Percentiles rank a stretch among this genome's conserved stretches.
These are phyloP conservation scores for Solanum neorickii DNA, from an alignment of 257 asterid species.

Conservation along the genomic window DNA sequence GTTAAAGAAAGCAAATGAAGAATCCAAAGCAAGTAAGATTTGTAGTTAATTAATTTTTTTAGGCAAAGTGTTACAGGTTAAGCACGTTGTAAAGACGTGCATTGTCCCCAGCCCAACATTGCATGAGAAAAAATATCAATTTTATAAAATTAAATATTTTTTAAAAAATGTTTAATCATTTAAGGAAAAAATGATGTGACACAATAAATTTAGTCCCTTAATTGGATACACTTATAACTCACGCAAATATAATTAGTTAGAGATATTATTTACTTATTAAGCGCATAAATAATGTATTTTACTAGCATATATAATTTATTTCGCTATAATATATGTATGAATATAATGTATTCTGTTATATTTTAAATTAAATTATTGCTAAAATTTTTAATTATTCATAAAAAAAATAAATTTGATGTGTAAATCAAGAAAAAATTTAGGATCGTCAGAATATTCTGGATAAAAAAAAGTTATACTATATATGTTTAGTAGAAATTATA, in stretches of 20 bases:
- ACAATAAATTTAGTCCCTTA: background rate
- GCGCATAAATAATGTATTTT: background rate
- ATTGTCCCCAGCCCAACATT: background rate
- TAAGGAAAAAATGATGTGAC: background rate
- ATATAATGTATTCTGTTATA: background rate
- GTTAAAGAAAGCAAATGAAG: background rate
- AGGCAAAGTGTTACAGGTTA: background rate
- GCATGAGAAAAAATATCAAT: background rate
- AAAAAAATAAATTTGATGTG: no score
- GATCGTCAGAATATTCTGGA: accelerated
- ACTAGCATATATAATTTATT: background rate
- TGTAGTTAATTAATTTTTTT: background rate
- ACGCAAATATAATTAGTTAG: background rate
- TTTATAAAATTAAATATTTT: background rate
- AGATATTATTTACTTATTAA: background rate
- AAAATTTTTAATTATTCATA: background rate
- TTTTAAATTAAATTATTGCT: background rate
- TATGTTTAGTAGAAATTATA: background rate
- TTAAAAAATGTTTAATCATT: background rate
- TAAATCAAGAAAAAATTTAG: accelerated
- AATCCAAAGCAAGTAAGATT: background rate
- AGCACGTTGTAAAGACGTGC: constrained; percentile 1
- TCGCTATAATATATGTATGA: accelerated
- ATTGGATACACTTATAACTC: background rate
- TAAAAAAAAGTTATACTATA: no score